Conservation (phyloP, 2,329 filamentous ascomycete species). For the Hawksworthiomyces lignivorus region DNA sequence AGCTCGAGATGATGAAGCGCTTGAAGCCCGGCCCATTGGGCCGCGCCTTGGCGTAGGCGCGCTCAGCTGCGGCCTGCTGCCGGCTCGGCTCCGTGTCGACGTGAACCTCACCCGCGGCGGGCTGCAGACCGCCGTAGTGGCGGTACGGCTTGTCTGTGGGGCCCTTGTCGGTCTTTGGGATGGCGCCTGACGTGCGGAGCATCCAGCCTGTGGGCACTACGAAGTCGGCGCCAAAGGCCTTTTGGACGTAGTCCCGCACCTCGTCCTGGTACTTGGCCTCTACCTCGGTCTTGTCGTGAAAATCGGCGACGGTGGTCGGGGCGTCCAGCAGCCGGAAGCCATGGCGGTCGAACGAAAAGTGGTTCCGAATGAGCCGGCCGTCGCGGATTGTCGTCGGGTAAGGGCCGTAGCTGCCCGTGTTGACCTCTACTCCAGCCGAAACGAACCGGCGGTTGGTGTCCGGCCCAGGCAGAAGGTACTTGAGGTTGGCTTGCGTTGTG, state of each 20-base stretch:
- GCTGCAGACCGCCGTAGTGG: slow-evolving; percentile 1
- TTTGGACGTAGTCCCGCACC: neutral
- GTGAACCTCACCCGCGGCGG: slow-evolving; percentile 1
- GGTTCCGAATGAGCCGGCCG: neutral
- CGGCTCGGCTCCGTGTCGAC: slow-evolving; percentile 2
- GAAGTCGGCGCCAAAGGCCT: neutral
- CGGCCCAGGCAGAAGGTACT: neutral
- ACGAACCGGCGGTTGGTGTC: slow-evolving; percentile 4
- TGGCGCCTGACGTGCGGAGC: slow-evolving; percentile 1
- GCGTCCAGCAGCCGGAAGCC: slow-evolving; percentile 1
- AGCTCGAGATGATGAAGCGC: slow-evolving; percentile 1
- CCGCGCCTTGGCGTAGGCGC: neutral
- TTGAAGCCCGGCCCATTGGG: neutral
- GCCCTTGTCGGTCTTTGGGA: neutral
- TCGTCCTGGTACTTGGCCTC: slow-evolving; percentile 3
- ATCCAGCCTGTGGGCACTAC: neutral
- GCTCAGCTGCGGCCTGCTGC: neutral
- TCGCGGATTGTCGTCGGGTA: slow-evolving; percentile 1
- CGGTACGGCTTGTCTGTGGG: neutral
- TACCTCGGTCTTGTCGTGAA: neutral
- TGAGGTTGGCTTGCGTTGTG: slow-evolving; percentile 4
- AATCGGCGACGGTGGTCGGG: neutral
- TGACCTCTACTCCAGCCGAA: slow-evolving; percentile 1
- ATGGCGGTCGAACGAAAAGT: slow-evolving; percentile 2
- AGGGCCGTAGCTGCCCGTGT: neutral